Evolutionary conservation across 1,139 yeast genomes (phyloP), one percentile per base, ranked within the genome.

Genomic region (Kurtzmaniella natalensis): DNA sequence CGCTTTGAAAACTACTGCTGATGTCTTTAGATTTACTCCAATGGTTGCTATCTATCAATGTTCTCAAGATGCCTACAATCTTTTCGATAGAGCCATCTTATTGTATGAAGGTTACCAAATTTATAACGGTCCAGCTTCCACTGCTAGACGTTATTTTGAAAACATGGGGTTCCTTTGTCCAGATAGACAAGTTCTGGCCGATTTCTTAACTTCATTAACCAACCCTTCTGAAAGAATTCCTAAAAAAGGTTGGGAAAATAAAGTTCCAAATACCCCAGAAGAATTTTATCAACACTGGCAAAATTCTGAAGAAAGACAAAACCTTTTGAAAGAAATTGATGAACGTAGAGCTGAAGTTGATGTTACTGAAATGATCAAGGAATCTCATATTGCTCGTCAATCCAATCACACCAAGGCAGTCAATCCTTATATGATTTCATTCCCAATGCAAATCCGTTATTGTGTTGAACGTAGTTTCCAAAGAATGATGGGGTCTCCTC

Each of bases 11-110:
- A 71, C 79, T 6, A 65, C 77, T 18, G 82, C 94, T 3, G 63
- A 71, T 25, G 58, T 82, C 33, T 59, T 76, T 37, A 70, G 71
- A 19, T 64, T 76, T n/a, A 71, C 89, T 18, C 77, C 87, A 2
- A 60, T 83, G 31, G 81, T 85, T 42, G 87, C 94, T 17, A 79
- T 84, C 38, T 85, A 85, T 57, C 94, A 85, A 61, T 85, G 88
- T 45, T 78, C 86, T 19, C 87, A 82, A 59, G 82, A 76, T 51
- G 82, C 84, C 43, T 85, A 83, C 35, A 58, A 58, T 25, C 46
- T 52, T 11, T 70, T 70, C 43, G 74, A 70, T 45, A 67, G 64
- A 32, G 74, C 68, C 4, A 49, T 64, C 2, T 47, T 70, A 4
- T 40, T 70, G 9, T 64, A 67, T 41, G 63, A 61, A 28, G 76